Conservation (phyloP, 2,329 filamentous ascomycete genomes). For the Xylariaceae sp. region DNA sequence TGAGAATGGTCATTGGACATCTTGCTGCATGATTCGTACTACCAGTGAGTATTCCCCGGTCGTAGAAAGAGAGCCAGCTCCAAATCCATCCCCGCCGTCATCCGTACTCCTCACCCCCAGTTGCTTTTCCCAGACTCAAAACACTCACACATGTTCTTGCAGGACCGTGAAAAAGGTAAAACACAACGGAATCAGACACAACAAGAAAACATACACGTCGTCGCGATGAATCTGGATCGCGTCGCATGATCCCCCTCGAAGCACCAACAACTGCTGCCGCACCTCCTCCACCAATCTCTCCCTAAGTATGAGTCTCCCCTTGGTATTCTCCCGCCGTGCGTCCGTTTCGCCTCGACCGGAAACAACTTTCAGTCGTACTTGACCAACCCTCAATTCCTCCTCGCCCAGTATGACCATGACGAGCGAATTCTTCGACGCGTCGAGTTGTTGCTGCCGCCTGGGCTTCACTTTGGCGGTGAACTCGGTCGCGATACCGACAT, state of each 20-base stretch:
- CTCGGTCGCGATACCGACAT: slow-evolving; percentile 62
- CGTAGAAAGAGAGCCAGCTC: too few species aligned
- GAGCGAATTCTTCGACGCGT: slow-evolving; percentile 73
- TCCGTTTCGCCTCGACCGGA: slow-evolving; percentile 66
- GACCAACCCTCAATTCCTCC: slow-evolving; percentile 74
- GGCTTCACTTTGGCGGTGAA: slow-evolving; percentile 68
- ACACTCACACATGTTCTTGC: too few species aligned
- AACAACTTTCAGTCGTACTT: slow-evolving; percentile 78
- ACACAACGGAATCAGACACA: too few species aligned
- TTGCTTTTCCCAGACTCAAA: too few species aligned
- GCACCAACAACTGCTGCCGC: neutral
- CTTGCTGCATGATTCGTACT: too few species aligned
- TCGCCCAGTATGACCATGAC: slow-evolving; percentile 86
- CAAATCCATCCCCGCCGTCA: too few species aligned
- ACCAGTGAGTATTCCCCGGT: too few species aligned
- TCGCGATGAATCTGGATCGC: neutral
- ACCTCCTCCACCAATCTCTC: slow-evolving; percentile 2
- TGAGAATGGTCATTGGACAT: too few species aligned
- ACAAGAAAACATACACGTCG: neutral
- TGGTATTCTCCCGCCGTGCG: slow-evolving; percentile 60
- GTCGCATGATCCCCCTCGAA: neutral
- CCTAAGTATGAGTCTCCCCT: slow-evolving; percentile 59
- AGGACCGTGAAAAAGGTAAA: too few species aligned
- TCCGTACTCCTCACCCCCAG: too few species aligned
- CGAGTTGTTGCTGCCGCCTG: slow-evolving; percentile 77